Percentiles rank a stretch among this genome's conserved stretches.
phyloP scores from a whole-genome alignment of 371 early-diverging fungal species.

The Saksenaea oblongispora region DNA sequence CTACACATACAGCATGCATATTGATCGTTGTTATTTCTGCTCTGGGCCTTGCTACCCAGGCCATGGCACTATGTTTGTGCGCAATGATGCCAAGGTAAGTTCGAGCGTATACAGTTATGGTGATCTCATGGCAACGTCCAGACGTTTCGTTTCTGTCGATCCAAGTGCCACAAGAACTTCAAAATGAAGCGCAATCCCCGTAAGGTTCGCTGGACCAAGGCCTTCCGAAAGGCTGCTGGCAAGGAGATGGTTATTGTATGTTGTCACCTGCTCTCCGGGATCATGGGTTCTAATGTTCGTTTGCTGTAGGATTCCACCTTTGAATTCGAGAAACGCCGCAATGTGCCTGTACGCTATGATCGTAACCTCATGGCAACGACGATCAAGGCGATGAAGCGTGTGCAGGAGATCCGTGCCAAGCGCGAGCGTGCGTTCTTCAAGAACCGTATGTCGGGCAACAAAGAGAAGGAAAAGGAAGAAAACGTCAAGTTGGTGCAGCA shows the following conservation, averaged over 20 bases:
- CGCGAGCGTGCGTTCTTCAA: slow-evolving; percentile 90
- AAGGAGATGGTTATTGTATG: slow-evolving; percentile 99
- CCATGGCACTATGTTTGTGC: slow-evolving; percentile 98
- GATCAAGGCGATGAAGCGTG: slow-evolving; percentile 95
- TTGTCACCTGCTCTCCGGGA: neutral
- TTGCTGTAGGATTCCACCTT: slow-evolving; percentile 84
- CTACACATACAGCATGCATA: slow-evolving; percentile 79
- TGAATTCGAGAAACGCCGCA: slow-evolving; percentile 97
- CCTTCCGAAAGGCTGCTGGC: slow-evolving; percentile 95
- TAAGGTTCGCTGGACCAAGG: slow-evolving; percentile 99
- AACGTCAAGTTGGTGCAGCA: slow-evolving; percentile 78
- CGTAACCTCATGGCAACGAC: slow-evolving; percentile 94
- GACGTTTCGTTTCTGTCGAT: slow-evolving; percentile 97
- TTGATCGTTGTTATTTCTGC: slow-evolving; percentile 99
- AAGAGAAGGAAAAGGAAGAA: slow-evolving; percentile 73
- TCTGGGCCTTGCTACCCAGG: slow-evolving; percentile 98
- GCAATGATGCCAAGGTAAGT: slow-evolving; percentile 94
- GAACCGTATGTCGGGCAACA: slow-evolving; percentile 84
- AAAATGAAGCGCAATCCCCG: slow-evolving; percentile 99
- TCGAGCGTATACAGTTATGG: neutral
- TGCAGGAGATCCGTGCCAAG: slow-evolving; percentile 88
- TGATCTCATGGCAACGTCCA: slow-evolving; percentile 20
- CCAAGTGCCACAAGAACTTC: slow-evolving; percentile 99
- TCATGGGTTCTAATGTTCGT: neutral
- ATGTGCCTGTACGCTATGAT: slow-evolving; percentile 96